Base-by-base conservation (phyloP, 495 filamentous ascomycete species). In the Xylaria intraflava region DNA sequence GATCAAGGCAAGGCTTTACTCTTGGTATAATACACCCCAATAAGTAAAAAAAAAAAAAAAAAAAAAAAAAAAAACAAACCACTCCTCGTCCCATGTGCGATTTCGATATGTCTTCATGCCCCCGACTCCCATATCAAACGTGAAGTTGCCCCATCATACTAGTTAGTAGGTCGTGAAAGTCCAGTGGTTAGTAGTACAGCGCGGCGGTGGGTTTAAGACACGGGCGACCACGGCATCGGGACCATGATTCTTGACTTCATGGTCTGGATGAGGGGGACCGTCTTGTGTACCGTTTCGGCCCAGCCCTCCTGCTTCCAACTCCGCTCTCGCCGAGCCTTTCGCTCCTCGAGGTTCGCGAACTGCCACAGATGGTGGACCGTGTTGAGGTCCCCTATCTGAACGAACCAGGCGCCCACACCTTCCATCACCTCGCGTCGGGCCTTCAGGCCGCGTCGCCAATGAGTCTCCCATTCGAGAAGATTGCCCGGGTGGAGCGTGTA, bases 281-380 rank as follows among this genome's bases (percentile, higher is more conserved):
- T 98, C 79, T 95, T 95, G 74, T 98, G 93, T 31, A 98, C 93
- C 31, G 93, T 98, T 62, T 96, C 90, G 12, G 89, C 89, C 93
- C 93, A 98, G 16, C 93, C 94, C 56, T 94, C 86, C 36, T 95
- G 84, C 49, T 83, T 81, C 93, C 94, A 98, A 60, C 90, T 96
- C 79, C 91, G 83, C 78, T 98, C 93, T 51, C 93, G 78, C 51
- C 90, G 79, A 24, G 91, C 79, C 72, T 94, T 93, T 51, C 93
- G 79, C 71, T 97, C 93, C 70, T 96, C 89, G 53, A 98, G 68
- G 70, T 97, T 85, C 41, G 92, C 92, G 77, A 96, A 98, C 64
- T 98, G 93, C 93, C 93, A 98, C 23, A 98, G 79, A 65, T 97
- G 92, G 71, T 98, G 94, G 19, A 98, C 93, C 0, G 89, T 96